Conservation (phyloP, 2,329 filamentous ascomycete species). For the Pseudonectria buxi region DNA sequence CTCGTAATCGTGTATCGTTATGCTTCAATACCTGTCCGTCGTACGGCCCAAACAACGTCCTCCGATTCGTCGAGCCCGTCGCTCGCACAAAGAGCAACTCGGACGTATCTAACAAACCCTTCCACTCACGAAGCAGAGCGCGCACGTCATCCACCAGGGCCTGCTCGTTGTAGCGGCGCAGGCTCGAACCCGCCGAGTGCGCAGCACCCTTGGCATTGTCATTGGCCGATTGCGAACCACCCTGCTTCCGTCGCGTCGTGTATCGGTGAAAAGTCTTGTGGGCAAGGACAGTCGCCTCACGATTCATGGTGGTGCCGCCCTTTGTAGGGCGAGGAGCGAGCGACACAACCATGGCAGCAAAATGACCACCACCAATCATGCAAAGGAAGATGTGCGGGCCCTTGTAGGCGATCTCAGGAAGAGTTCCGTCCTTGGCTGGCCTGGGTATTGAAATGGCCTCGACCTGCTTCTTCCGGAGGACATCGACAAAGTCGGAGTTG, state of each 20-base stretch:
- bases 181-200: slow-evolving; percentile 83
- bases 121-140: slow-evolving; percentile 76
- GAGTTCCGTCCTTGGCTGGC: slow-evolving; percentile 50
- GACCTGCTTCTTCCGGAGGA: slow-evolving; percentile 71
- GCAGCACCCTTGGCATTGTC: slow-evolving; percentile 91
- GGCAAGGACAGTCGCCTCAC: slow-evolving; percentile 80
- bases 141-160: slow-evolving; percentile 86
- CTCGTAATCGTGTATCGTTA: slow-evolving; percentile 73
- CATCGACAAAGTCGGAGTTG: slow-evolving; percentile 54
- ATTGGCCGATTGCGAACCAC: slow-evolving; percentile 88
- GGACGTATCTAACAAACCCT: slow-evolving; percentile 71
- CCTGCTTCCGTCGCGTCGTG: slow-evolving; percentile 91
- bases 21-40: slow-evolving; percentile 76
- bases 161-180: slow-evolving; percentile 91
- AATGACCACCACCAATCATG: slow-evolving; percentile 98
- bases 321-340: slow-evolving; percentile 74
- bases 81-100: slow-evolving; percentile 85
- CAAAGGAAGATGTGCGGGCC: slow-evolving; percentile 89
- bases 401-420: slow-evolving; percentile 51
- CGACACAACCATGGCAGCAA: slow-evolving; percentile 92
- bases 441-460: slow-evolving; percentile 50
- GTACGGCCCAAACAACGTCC: slow-evolving; percentile 85
- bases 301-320: slow-evolving; percentile 62
- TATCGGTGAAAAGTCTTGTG: slow-evolving; percentile 99
- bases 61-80: slow-evolving; percentile 76